These are phyloP conservation scores for Eucalyptus camaldulensis DNA, from an alignment of 345 rosid genomes.

Conservation along the genomic window DNA sequence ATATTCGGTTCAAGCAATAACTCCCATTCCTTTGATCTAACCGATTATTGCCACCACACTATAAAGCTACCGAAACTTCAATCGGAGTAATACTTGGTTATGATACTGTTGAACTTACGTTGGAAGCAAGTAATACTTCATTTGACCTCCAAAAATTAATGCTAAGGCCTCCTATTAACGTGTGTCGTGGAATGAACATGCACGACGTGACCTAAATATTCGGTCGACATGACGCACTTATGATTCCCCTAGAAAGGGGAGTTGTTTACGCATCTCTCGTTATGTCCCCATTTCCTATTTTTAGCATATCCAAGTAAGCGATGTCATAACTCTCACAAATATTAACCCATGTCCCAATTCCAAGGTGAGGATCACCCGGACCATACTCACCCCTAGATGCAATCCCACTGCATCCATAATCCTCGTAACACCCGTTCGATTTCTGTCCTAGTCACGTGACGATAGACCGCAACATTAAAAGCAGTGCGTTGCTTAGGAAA, in stretches of 20 bases:
- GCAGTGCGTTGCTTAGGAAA: no score
- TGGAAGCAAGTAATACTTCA: not conserved
- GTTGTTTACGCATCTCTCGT: not conserved
- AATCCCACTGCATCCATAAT: no score
- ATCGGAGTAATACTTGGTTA: not conserved
- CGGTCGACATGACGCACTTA: not conserved
- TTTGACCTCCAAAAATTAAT: no score
- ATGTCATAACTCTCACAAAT: not conserved
- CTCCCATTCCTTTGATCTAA: not conserved
- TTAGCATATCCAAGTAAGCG: not conserved
- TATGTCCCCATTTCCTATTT: no score
- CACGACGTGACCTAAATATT: not conserved
- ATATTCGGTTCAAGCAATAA: not conserved
- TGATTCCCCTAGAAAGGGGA: not conserved
- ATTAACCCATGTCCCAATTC: no score
- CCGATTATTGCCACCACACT: not conserved
- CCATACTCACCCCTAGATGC: no score
- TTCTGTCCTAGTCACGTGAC: no score
- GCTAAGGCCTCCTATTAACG: not conserved
- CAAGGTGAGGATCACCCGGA: no score
- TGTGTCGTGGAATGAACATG: not conserved
- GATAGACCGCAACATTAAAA: no score
- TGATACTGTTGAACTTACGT: not conserved
- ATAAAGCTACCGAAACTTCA: not conserved
- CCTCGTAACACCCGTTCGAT: no score